Base-by-base conservation (phyloP, 2,329 filamentous ascomycete species). In the Drechslerella coelobrocha region DNA sequence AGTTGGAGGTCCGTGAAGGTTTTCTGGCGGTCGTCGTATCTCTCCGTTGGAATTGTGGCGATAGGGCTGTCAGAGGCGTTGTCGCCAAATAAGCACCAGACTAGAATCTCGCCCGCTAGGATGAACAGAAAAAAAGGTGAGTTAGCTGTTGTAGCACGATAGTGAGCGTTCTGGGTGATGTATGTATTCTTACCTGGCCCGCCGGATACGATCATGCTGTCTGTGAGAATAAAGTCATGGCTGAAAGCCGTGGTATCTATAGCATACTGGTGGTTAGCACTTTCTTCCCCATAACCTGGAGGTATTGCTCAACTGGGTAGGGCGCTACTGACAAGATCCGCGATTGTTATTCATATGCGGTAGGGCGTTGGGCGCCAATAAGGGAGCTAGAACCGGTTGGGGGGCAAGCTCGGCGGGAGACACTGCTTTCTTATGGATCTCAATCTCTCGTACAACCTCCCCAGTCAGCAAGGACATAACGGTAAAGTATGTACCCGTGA, bases 181-280 rank as follows among this genome's bases (percentile, higher is more conserved):
- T 6, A 31, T 6, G 29, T 6, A 3, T 6, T 10, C 41, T 68
- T 74, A 43, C 75, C 75, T 48, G 74, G 73, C 37, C 75, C 75
- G 17, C 75, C 75, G 23, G 75, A 77, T 19, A 77, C 72, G 37
- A 76, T 74, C 27, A 73, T 55, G 9, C 73, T 76, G 37, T 77
- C 75, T 6, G 75, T 77, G 19, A 77, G 55, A 21, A 77, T 72
- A 50, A 77, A 77, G 48, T 75, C 73, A 41, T 75, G 74, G 19
- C 75, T 73, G 52, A 76, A 74, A 1, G 75, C 75, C 4, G 75
- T 76, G 3, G 75, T 76, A 37, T 76, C 75, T 43, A 68, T 48
- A 5, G 71, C 10, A 14, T 9, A 27, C 34, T 21, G 48, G 29
- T 19, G 34, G 52, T 14, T 5, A 12, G 31, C 23, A 2, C 17